Base-by-base conservation (phyloP, 108 stramenopile genomes). In the Stephanodiscus triporus region DNA sequence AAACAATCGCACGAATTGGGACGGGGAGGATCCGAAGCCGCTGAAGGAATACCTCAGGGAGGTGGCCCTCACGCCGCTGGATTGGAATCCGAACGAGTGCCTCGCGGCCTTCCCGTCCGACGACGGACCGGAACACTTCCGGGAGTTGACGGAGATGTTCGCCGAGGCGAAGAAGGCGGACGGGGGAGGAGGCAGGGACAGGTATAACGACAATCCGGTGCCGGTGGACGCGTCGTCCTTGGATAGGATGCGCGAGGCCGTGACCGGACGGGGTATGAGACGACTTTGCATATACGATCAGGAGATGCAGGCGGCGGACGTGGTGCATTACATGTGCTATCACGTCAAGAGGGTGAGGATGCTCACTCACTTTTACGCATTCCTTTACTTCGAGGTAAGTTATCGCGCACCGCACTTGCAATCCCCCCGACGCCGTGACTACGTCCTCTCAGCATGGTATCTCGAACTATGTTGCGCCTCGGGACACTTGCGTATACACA, bases 321-420 rank as follows among this genome's bases (percentile, higher is more conserved):
- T 93, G 24, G 51, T 95, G 10, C 95, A 97, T 83, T 89, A 93
- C 36, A 73, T 76, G 72, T 90, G 69, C 68, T 70, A 86, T 51
- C 69, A 83, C 45, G 75, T 69, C 27, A 74, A 73, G 58, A 83
- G 84, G 23, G 76, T 72, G 17, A 68, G 94, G 10, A 67, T 95
- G 57, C 64, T 97, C 40, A 87, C 88, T 0, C 94, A 95, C 48
- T 95, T 92, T 70, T 97, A 97, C 66, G 86, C 88, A 2, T 93
- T 92, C 49, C 57, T 92, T 11, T 94, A 92, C 70, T 96, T 94
- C 61, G 87, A 89, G 70, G 75, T 68, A 62, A 48, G 66, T 36
- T 50, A 32, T 22, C 11, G 9, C 37, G 5, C 6, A 4, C 5
- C 19, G 29, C 16, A 23, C 40, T 56, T 23, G 6, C 36, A 40